Conservation (phyloP, 2,329 filamentous ascomycete species). For the Leptodontidium sp. region DNA sequence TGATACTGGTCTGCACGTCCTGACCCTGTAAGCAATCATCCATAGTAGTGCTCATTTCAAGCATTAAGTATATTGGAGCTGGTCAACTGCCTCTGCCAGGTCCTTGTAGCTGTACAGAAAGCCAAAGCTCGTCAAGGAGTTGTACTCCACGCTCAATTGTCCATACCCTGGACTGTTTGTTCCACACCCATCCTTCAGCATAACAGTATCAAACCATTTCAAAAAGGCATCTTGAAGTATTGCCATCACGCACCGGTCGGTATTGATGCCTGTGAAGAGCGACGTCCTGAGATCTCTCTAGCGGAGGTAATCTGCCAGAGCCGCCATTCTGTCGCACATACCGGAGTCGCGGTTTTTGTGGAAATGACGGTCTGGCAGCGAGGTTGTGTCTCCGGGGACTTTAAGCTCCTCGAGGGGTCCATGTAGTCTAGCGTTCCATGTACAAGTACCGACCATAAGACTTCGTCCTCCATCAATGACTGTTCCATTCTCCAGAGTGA, state of each 20-base stretch:
- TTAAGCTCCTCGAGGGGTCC: neutral
- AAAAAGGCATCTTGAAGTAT: constrained; percentile 21
- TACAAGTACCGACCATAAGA: neutral
- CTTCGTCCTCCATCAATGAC: constrained; percentile 6
- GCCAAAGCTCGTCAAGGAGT: too few relatives aligned
- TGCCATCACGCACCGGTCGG: constrained; percentile 24
- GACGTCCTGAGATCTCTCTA: too few relatives aligned
- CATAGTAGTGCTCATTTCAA: too few relatives aligned
- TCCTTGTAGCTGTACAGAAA: too few relatives aligned
- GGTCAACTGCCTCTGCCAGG: too few relatives aligned
- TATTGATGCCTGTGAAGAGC: constrained; percentile 24
- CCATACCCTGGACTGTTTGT: neutral
- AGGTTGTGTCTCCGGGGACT: neutral
- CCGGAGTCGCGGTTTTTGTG: constrained; percentile 17
- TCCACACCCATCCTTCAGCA: constrained; percentile 21
- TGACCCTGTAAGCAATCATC: too few relatives aligned
- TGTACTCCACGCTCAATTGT: too few relatives aligned
- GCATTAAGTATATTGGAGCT: too few relatives aligned
- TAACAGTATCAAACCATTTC: constrained; percentile 22
- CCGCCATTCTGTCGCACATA: neutral
- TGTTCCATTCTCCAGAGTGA: constrained; percentile 4
- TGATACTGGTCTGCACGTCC: too few relatives aligned
- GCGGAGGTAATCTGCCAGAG: neutral
- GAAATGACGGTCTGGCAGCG: constrained; percentile 11
- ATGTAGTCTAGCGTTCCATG: constrained; percentile 14